Evolutionary conservation across 495 filamentous ascomycete species (phyloP).

Genomic region (Thozetella sp.): DNA sequence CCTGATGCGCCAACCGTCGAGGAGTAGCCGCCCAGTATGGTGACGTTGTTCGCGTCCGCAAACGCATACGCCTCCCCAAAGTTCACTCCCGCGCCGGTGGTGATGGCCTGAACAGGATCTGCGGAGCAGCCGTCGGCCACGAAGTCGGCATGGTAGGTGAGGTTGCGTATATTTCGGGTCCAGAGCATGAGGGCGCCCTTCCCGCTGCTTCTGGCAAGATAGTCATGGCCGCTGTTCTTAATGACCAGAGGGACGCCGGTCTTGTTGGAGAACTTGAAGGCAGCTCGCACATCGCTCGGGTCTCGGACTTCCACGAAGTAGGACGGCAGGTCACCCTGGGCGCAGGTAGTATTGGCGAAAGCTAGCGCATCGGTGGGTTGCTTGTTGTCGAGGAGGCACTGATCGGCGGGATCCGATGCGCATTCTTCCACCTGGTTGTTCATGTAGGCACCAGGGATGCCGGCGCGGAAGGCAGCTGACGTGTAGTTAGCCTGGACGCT

Average conservation of each 20-base stretch:
- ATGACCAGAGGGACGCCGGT: not conserved
- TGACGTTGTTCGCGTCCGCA: not conserved
- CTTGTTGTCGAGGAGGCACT: not conserved
- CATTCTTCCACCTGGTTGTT: not conserved
- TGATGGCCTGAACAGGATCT: not conserved
- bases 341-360: not conserved
- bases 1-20: not conserved
- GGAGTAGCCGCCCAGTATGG: not conserved
- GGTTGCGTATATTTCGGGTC: not conserved
- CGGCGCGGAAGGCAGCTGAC: not conserved
- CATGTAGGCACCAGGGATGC: not conserved
- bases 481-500: not conserved
- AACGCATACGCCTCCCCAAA: not conserved
- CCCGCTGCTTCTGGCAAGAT: not conserved
- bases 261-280: not conserved
- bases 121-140: not conserved
- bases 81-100: not conserved
- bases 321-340: not conserved
- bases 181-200: not conserved
- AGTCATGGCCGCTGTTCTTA: not conserved
- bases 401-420: not conserved
- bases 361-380: not conserved
- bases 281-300: not conserved
- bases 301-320: not conserved
- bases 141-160: not conserved